These are phyloP conservation scores for Aureobasidium pullulans DNA, from an alignment of 2,329 filamentous ascomycete genomes.

Conservation along the genomic window DNA sequence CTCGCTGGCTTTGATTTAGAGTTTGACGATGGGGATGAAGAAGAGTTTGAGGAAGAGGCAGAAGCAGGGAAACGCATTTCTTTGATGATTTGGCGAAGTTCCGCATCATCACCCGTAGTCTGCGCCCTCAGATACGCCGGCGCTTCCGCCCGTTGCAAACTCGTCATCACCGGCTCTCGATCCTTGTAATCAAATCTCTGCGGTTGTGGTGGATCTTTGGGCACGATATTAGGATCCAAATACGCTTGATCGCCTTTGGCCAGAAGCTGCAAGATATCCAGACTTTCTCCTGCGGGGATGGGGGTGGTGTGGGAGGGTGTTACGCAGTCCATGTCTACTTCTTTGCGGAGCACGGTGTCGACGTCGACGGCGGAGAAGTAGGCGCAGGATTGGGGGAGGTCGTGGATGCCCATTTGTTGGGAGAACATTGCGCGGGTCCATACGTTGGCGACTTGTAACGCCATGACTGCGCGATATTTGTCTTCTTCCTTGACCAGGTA, in stretches of 20 bases:
- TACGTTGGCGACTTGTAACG: constrained; percentile 84
- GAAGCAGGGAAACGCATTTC: constrained; percentile 29
- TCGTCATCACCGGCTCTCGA: constrained; percentile 72
- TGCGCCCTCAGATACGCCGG: constrained; percentile 73
- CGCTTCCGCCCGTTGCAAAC: constrained; percentile 45
- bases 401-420: constrained; percentile 92
- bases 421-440: constrained; percentile 98
- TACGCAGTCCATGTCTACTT: constrained; percentile 95
- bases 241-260: constrained; percentile 60
- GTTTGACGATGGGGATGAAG: not conserved
- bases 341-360: constrained; percentile 90
- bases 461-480: constrained; percentile 84
- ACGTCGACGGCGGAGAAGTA: constrained; percentile 96
- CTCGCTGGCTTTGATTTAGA: not conserved
- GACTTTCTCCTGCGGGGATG: constrained; percentile 76
- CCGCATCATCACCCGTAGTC: constrained; percentile 65
- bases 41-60: not conserved
- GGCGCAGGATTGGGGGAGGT: constrained; percentile 87
- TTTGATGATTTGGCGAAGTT: constrained; percentile 66
- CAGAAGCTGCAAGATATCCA: constrained; percentile 76
- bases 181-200: constrained; percentile 60
- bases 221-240: constrained; percentile 59
- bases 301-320: constrained; percentile 75
- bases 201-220: constrained; percentile 51
- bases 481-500: constrained; percentile 83